Evolutionary conservation across 2,329 filamentous ascomycete species (phyloP).

Genomic region (Trichothecium sympodiale): DNA sequence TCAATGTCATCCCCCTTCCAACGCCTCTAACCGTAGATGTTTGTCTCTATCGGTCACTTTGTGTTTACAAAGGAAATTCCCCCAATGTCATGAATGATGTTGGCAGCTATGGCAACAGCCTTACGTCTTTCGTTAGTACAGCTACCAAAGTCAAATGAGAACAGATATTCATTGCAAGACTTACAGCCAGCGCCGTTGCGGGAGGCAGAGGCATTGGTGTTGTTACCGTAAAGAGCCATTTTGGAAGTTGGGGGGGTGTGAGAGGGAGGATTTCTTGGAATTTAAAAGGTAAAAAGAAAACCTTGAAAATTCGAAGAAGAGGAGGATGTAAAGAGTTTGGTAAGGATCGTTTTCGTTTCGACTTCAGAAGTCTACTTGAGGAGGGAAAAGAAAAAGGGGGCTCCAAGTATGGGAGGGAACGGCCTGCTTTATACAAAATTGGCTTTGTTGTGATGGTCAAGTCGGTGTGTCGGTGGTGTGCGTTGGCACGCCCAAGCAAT

Average conservation of each 20-base stretch:
- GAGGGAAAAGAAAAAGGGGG: slow-evolving; percentile 3
- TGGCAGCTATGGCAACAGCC: slow-evolving; percentile 3
- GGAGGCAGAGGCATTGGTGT: slow-evolving; percentile 18
- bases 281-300: slow-evolving; percentile 2
- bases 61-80: slow-evolving; percentile 5
- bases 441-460: no score
- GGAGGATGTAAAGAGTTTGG: slow-evolving; percentile 1
- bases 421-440: slow-evolving; percentile 4
- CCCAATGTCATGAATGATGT: slow-evolving; percentile 5
- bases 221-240: slow-evolving; percentile 26
- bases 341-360: slow-evolving; percentile 5
- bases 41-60: no score
- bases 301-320: slow-evolving; percentile 1
- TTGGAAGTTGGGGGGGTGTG: slow-evolving; percentile 9
- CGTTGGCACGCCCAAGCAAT: no score
- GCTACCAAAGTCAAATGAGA: not conserved
- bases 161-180: slow-evolving; percentile 7
- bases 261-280: slow-evolving; percentile 2
- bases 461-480: no score
- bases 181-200: slow-evolving; percentile 25
- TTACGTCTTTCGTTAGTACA: not conserved
- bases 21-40: no score
- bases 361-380: slow-evolving; percentile 7
- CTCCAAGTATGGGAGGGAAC: not conserved
- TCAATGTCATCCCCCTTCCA: no score